A percentile compares a stretch with the other conserved stretches of the same genome.
Evolutionary conservation across 805 yeast species (phyloP).

Genomic region (Candida boleticola): DNA sequence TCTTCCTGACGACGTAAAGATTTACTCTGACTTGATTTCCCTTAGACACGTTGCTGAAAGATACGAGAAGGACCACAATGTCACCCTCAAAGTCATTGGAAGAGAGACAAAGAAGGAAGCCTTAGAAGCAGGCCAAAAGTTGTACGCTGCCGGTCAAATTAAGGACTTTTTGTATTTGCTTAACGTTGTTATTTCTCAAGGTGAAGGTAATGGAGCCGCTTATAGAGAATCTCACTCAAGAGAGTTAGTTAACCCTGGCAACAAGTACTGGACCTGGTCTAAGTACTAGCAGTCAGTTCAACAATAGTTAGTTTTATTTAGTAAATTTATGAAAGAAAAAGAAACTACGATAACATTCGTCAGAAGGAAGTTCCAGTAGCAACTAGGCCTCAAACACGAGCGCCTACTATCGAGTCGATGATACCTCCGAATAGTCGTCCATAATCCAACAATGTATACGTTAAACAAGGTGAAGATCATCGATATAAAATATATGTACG

Average conservation of each 20-base stretch:
- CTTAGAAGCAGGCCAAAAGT: slow-evolving; percentile 25
- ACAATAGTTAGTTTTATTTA: too few species aligned
- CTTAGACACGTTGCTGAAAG: slow-evolving; percentile 36
- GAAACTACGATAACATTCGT: too few species aligned
- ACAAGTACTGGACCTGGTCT: slow-evolving; percentile 38
- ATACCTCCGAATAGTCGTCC: too few species aligned
- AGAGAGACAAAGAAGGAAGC: slow-evolving; percentile 27
- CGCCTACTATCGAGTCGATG: too few species aligned
- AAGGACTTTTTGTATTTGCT: slow-evolving; percentile 38
- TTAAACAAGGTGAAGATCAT: too few species aligned
- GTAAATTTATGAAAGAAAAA: too few species aligned
- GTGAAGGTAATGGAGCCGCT: slow-evolving; percentile 37
- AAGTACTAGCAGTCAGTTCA: too few species aligned
- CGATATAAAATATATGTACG: too few species aligned
- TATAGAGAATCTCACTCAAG: slow-evolving; percentile 19
- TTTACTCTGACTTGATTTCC: slow-evolving; percentile 41
- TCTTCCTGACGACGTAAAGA: slow-evolving; percentile 44
- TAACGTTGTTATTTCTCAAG: slow-evolving; percentile 31
- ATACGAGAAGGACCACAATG: slow-evolving; percentile 40
- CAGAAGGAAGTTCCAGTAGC: too few species aligned
- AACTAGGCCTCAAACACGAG: too few species aligned
- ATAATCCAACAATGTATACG: too few species aligned
- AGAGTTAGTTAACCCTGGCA: slow-evolving; percentile 37
- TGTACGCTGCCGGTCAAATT: slow-evolving; percentile 22
- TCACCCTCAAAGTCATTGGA: slow-evolving; percentile 30